phyloP scores from a whole-genome alignment of 106 monocot genomes.

The Gastrodia elata region DNA sequence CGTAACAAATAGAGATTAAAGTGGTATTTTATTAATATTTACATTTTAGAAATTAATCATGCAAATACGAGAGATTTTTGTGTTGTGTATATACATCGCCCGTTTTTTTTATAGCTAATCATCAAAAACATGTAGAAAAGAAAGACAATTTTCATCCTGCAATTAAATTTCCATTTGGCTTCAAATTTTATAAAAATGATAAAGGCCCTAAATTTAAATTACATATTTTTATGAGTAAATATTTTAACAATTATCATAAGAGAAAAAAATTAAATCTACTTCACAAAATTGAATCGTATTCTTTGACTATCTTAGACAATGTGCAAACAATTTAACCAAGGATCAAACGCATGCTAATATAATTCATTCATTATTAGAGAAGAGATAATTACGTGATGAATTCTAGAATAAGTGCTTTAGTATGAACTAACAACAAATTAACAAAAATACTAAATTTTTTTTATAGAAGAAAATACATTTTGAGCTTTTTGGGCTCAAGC shows the following conservation, averaged over 20 bases:
- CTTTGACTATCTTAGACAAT: background rate
- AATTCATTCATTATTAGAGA: background rate
- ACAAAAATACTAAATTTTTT: background rate
- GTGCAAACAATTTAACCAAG: background rate
- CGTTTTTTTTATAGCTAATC: too few species aligned
- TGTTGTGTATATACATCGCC: too few species aligned
- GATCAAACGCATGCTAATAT: background rate
- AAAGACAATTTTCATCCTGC: background rate
- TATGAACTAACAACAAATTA: background rate
- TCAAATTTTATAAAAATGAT: background rate
- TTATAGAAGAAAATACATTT: background rate
- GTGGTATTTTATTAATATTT: too few species aligned
- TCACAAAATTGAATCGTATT: background rate
- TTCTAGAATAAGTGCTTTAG: background rate
- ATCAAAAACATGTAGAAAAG: too few species aligned
- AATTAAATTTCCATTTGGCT: too few species aligned
- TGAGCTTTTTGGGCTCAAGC: too few species aligned
- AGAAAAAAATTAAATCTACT: background rate
- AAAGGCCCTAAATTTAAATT: background rate
- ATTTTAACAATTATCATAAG: background rate
- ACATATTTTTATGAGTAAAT: background rate
- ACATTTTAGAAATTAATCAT: too few species aligned
- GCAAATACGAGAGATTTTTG: too few species aligned
- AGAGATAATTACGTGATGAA: background rate
- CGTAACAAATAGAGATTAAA: too few species aligned